Conservation (phyloP, 1,284 basidiomycete genomes). For the Leccinum colubrinum region DNA sequence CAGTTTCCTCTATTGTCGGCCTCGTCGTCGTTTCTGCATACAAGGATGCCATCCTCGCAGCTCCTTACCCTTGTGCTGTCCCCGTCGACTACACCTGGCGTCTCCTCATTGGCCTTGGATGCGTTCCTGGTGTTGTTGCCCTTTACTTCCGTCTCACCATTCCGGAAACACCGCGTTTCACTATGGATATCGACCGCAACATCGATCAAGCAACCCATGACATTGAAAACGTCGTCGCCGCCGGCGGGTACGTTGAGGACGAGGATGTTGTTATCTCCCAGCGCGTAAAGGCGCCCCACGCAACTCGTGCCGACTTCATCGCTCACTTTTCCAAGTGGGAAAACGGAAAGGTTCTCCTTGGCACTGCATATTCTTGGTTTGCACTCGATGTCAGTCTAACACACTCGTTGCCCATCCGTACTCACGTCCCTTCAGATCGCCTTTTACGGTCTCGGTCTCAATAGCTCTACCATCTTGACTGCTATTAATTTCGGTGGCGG, state of each 20-base stretch:
- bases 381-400: conserved; percentile 48
- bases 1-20: conserved; percentile 54
- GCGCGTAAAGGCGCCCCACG: conserved; percentile 47
- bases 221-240: conserved; percentile 48
- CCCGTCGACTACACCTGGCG: conserved; percentile 46
- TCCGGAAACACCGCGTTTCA: conserved; percentile 64
- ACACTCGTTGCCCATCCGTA: background rate
- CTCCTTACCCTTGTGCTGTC: conserved; percentile 26
- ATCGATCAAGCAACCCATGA: conserved; percentile 55
- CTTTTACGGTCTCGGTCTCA: conserved; percentile 63
- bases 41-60: conserved; percentile 46
- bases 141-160: conserved; percentile 58
- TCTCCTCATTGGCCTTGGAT: conserved; percentile 48
- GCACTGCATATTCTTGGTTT: conserved; percentile 58
- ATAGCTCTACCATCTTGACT: conserved; percentile 45
- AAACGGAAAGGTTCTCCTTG: conserved; percentile 47
- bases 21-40: conserved; percentile 55
- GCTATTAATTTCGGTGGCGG: conserved; percentile 32
- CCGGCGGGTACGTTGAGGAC: conserved; percentile 40
- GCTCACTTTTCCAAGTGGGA: conserved; percentile 44
- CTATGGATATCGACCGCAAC: conserved; percentile 70
- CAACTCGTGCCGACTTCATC: conserved; percentile 45
- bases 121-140: conserved; percentile 51
- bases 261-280: conserved; percentile 38
- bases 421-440: conserved; percentile 42